Base-by-base conservation (phyloP, 2,329 filamentous ascomycete species). In the Talaromyces sp. region DNA sequence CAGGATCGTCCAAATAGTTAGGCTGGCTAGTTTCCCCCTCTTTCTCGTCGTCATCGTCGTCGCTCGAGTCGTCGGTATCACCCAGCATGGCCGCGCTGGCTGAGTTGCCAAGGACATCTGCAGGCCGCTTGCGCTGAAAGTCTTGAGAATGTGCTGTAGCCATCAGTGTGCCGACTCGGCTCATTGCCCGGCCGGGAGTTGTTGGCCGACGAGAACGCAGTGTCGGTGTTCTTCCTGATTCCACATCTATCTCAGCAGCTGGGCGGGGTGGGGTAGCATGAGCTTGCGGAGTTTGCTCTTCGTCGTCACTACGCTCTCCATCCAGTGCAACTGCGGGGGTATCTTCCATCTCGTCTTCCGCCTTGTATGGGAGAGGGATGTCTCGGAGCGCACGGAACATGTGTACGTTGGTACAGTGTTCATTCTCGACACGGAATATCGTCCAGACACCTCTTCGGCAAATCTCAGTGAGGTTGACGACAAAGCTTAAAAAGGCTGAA, bases 351-450 rank as follows among this genome's bases (percentile, higher is more conserved):
- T 24, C 46, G 19, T 61, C 56, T 26, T 62, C 60, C 26, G 84
- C 55, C 13, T 85, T 82, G 71, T 97, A 98, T 0, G 93, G 93
- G 0, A 98, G 81, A 0, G 91, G 91, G 0, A 96, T 84, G 68
- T 97, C 93, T 59, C 93, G 84, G 2, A 88, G 91, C 4, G 95
- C 95, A 65, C 96, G 92, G 82, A 96, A 96, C 66, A 91, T 87
- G 19, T 87, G 85, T 2, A 99, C 93, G 68, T 97, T 96, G 59
- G 89, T 88, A 76, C 92, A 96, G 76, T 99, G 95, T 69, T 99
- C 95, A 73, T 99, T 99, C 75, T 99, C 95, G 27, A 99, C 93
- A 46, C 95, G 90, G 73, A 99, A 89, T 4, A 98, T 80, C 0
- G 89, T 88, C 95, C 95, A 99, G 71, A 97, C 86, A 63, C 91